These are phyloP conservation scores for Beta vulgaris DNA, from an alignment of 148 eudicot species.

Conservation along the genomic window DNA sequence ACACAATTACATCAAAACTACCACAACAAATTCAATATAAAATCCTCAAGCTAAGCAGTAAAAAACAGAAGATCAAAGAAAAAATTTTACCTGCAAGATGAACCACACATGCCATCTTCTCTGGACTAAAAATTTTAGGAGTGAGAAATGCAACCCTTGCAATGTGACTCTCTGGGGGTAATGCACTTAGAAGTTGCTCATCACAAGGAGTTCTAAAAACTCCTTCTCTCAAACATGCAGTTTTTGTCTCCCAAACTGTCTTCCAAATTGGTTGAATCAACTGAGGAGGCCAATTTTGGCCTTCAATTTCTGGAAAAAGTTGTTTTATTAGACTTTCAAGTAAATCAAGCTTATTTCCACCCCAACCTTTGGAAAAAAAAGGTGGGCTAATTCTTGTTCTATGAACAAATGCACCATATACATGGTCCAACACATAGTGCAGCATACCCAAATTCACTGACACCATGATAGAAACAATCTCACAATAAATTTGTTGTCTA, in stretches of 20 bases:
- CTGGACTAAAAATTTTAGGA: slow-evolving; percentile 55
- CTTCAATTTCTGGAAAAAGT: slow-evolving; percentile 70
- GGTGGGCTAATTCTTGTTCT: slow-evolving; percentile 83
- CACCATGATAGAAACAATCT: slow-evolving; percentile 45
- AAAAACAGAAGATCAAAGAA: not conserved
- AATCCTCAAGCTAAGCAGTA: not conserved
- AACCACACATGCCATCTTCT: slow-evolving; percentile 90
- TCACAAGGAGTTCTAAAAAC: slow-evolving; percentile 86
- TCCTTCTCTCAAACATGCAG: slow-evolving; percentile 75
- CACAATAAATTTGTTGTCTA: not conserved
- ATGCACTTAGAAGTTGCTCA: slow-evolving; percentile 78
- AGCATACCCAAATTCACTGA: slow-evolving; percentile 73
- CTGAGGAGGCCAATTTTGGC: slow-evolving; percentile 76
- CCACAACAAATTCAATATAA: not conserved
- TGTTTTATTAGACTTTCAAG: slow-evolving; percentile 72
- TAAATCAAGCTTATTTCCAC: slow-evolving; percentile 82
- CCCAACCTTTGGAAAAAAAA: slow-evolving; percentile 95
- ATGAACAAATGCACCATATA: slow-evolving; percentile 94
- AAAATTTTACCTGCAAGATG: slow-evolving; percentile 88
- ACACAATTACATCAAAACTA: not conserved
- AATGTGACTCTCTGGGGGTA: slow-evolving; percentile 88
- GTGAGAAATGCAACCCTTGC: slow-evolving; percentile 93
- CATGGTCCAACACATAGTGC: slow-evolving; percentile 92
- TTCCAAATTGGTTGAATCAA: slow-evolving; percentile 72
- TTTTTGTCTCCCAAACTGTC: slow-evolving; percentile 86